Evolutionary conservation across 179 eudicot genomes (phyloP), one percentile per base, ranked within the genome.

Genomic region (Pouteria campechiana): DNA sequence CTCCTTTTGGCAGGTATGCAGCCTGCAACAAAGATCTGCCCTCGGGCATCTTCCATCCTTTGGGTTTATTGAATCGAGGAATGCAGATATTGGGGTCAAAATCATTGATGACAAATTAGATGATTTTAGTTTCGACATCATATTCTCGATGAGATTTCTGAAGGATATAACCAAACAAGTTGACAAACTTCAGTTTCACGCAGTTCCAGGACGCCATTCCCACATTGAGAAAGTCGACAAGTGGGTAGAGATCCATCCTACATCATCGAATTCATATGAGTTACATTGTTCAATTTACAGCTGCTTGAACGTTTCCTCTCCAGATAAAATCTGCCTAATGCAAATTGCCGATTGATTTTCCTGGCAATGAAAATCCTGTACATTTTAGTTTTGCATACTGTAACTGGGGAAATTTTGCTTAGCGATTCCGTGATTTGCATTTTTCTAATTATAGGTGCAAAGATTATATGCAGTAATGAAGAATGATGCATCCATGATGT

Each of bases 231-330:
- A 65, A 65, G 77, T 74, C 16, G 76, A 74, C 51, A 66, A 85
- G 58, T 89, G 93, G 95, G 58, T 81, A 17, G 83, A 85, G 25
- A 41, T 81, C 12, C 46, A 54, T 16, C 69, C 97, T 37, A 46
- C 79, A 3, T 46, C 73, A 11, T 69, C 70, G 25, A 89, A 85
- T 66, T 81, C 97, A 0, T 81, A 60, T 15, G 95, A 81, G 86
- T 59, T 89, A 37, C 57, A 13, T 3, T 65, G 69, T 60, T 85
- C 95, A 11, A 69, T 89, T 42, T 64, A 64, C 37, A 66, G 67
- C 32, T 67, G 64, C 31, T 48, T 85, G 64, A 52, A 42, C 51
- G 55, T 63, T 17, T 64, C 61, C 60, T 37, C 68, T 17, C 28
- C 63, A 13, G 60, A 60, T n/a, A 67, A 72, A 41, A 58, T 74